Evolutionary conservation across 2,329 filamentous ascomycete genomes (phyloP), one percentile per base, ranked within the genome.

Genomic region (Trichoderma citrinoviride): DNA sequence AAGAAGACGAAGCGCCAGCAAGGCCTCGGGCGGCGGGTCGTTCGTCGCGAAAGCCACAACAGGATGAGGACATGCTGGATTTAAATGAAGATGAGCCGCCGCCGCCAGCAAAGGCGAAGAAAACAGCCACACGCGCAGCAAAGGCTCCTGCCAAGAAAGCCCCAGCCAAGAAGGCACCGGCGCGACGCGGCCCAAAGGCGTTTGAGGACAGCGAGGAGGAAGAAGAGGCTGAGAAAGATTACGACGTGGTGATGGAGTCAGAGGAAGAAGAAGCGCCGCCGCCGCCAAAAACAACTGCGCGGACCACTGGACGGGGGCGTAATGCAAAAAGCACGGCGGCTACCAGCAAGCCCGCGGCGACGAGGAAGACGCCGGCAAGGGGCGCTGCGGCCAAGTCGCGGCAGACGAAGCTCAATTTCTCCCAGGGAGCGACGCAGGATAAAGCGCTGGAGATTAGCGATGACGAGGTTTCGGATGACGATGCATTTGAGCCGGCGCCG

Each of bases 401-500:
- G 49, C 77, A 80, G 65, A 74, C 76, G 15, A 75, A 68, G 61
- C 53, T 78, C 7, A 70, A 71, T 56, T 78, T 78, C 49, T 74
- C 79, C 15, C 77, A 77, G 58, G 73, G 75, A 67, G 73, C 76
- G 7, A 77, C 79, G 33, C 80, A 83, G 67, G 75, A 80, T 40
- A 78, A 81, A 43, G 78, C 80, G n/a, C 71, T 85, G 17, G 85
- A 88, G 71, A 83, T 88, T 61, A 89, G 86, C 67, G 86, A 88
- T 65, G 87, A 89, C 71, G 86, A 88, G 73, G 87, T 89, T 50
- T 85, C 83, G 0, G 85, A 87, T 64, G 85, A 87, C 49, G 84
- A 87, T 73, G 76, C 81, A 0, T 89, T 87, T 73, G 76, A 81
- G 0, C 89, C 89, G 73, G 85, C 88, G 73, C 81, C 81, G 0